Evolutionary conservation across 257 asterid genomes (phyloP), one percentile per base, ranked within the genome.

Genomic region (Plectranthus barbatus): DNA sequence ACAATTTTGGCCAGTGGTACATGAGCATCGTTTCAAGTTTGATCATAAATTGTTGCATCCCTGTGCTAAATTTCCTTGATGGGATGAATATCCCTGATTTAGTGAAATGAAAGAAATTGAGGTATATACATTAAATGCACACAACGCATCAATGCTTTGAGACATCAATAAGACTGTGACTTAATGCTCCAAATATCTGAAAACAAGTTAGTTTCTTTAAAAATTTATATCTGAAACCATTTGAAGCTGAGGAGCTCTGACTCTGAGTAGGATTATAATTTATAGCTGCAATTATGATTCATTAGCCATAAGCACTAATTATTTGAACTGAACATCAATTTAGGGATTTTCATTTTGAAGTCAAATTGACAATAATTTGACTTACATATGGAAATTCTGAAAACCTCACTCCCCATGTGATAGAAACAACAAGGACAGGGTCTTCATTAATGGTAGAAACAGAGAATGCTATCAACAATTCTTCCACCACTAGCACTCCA

Each of bases 21-120:
- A 11, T 42, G 49, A 7, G 8, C 12, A 23, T 41, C 18, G 9
- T 21, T 52, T 12, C 41, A 12, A 39, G 21, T 45, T 51, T 46
- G 46, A 45, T 42, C 24, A 12, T 62, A 13, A 56, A 17, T 53
- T 45, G 19, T 12, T 62, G 54, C 39, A 59, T 47, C 18, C 18
- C 7, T 49, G 69, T 37, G 41, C 53, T 66, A 51, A 71, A 47
- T 34, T 17, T 48, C 41, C 23, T 76, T 54, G 13, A 36, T 69
- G 65, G 53, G 72, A 58, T 64, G 80, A 72, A 33, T 78, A 76
- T 85, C 51, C 79, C 88, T 60, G 83, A 73, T 53, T 76, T 80
- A 77, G 84, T n/a, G n/a, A n/a, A n/a, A n/a, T 78, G 72, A 81
- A 74, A 66, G 88, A 84, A 62, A 72, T 86, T 48, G 82, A 92